Conservation (phyloP, 306 rosid genomes). For the Fagus crenata region DNA sequence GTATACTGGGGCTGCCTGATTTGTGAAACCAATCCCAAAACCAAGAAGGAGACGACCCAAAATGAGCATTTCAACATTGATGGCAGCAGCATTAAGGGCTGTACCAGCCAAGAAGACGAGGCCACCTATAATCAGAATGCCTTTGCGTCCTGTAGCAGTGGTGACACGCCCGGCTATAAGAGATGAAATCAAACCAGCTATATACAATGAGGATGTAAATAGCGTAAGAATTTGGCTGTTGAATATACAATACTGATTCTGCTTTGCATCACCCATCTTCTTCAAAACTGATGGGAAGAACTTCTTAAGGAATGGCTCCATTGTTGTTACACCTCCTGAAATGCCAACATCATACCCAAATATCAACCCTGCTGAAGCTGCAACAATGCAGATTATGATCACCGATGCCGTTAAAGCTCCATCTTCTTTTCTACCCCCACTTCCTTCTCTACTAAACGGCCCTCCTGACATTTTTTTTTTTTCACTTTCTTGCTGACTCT, state of each 20-base stretch:
- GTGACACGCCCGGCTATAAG: neutral
- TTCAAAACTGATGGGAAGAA: constrained; percentile 37
- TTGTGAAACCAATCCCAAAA: constrained; percentile 6
- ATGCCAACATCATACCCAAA: constrained; percentile 48
- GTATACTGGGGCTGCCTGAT: neutral
- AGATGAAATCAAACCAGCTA: neutral
- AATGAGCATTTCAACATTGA: neutral
- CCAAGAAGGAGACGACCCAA: constrained; percentile 4
- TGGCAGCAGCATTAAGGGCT: neutral
- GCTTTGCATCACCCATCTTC: neutral
- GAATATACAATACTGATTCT: neutral
- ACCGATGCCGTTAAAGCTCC: constrained; percentile 1
- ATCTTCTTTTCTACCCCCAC: neutral
- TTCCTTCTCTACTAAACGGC: no score
- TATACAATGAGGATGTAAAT: constrained; percentile 7
- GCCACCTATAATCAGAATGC: neutral
- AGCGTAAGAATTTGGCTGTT: neutral
- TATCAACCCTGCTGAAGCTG: constrained; percentile 8
- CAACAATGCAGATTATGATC: constrained; percentile 5
- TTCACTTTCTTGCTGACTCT: no score
- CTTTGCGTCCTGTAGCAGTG: neutral
- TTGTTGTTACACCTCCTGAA: constrained; percentile 49
- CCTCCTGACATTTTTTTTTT: no score
- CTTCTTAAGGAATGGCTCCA: constrained; percentile 37
- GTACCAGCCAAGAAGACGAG: neutral